phyloP scores from a whole-genome alignment of 345 rosid species.

The Linum usitatissimum region DNA sequence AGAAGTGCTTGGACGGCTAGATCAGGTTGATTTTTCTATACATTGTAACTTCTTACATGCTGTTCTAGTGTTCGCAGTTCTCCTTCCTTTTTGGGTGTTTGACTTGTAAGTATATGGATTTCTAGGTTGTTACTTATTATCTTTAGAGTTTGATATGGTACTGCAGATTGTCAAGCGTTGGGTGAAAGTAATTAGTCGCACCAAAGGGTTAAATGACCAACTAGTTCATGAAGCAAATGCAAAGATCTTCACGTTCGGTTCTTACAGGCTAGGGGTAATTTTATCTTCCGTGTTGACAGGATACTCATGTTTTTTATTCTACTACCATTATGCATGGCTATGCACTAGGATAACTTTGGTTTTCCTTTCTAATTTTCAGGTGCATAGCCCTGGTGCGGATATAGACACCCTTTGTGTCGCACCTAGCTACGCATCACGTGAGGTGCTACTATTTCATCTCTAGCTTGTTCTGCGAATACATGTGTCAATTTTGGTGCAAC shows the following conservation, averaged over 20 bases:
- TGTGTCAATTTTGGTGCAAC: slow-evolving; percentile 13
- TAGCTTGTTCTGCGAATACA: slow-evolving; percentile 10
- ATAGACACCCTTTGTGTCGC: slow-evolving; percentile 95
- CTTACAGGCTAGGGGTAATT: slow-evolving; percentile 93
- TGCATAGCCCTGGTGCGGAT: slow-evolving; percentile 98
- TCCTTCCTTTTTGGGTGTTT: not conserved
- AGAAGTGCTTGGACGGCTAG: slow-evolving; percentile 95
- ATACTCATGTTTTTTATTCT: too few relatives aligned
- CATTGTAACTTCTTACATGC: not conserved
- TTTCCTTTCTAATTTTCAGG: slow-evolving; percentile 31
- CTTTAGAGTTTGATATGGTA: slow-evolving; percentile 9
- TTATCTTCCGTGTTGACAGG: too few relatives aligned
- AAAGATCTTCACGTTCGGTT: slow-evolving; percentile 94
- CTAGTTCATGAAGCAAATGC: slow-evolving; percentile 93
- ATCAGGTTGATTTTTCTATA: slow-evolving; percentile 48
- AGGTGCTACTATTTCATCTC: slow-evolving; percentile 47
- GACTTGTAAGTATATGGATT: too few relatives aligned
- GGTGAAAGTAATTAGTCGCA: slow-evolving; percentile 73
- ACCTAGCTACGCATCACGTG: slow-evolving; percentile 88
- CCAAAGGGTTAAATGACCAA: slow-evolving; percentile 81
- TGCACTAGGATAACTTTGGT: slow-evolving; percentile 1
- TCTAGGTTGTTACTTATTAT: not conserved
- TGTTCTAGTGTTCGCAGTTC: not conserved
- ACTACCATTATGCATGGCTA: not conserved
- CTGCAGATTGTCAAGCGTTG: slow-evolving; percentile 82